phyloP scores from a whole-genome alignment of 805 yeast species.

The Barnettozyma wickerhamii region DNA sequence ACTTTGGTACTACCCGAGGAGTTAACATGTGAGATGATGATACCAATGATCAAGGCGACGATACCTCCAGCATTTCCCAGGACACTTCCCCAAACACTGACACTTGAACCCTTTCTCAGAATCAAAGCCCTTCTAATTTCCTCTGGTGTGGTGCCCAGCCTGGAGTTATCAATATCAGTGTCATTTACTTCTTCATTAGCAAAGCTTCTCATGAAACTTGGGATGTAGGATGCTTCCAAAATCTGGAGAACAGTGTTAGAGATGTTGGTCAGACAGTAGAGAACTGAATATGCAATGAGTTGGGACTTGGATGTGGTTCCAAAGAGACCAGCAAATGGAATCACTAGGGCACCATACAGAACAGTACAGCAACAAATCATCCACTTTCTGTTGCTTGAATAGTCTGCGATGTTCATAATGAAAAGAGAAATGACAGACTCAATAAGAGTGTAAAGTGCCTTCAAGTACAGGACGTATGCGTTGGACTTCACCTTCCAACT shows the following conservation, averaged over 20 bases:
- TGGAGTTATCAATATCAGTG: constrained; percentile 9
- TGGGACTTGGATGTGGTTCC: constrained; percentile 16
- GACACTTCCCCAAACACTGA: constrained; percentile 35
- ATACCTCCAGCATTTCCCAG: constrained; percentile 36
- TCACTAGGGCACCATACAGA: constrained; percentile 31
- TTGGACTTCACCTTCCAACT: constrained; percentile 30
- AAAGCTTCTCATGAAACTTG: constrained; percentile 35
- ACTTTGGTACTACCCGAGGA: constrained; percentile 17
- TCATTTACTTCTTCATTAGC: constrained; percentile 10
- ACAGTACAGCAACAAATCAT: constrained; percentile 29
- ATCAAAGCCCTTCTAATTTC: constrained; percentile 24
- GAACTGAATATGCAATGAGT: constrained; percentile 26
- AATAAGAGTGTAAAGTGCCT: constrained; percentile 34
- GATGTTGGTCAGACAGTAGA: constrained; percentile 30
- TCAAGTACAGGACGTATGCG: constrained; percentile 35
- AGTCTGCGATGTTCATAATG: constrained; percentile 39
- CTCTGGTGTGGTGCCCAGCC: constrained; percentile 15
- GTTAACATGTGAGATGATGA: constrained; percentile 32
- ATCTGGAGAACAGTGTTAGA: constrained; percentile 32
- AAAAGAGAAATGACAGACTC: constrained; percentile 34
- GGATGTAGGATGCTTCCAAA: constrained; percentile 37
- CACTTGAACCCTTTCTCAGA: constrained; percentile 31
- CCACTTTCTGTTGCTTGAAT: constrained; percentile 33
- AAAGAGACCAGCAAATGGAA: constrained; percentile 33
- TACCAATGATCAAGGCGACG: constrained; percentile 33